phyloP scores from a whole-genome alignment of 23 red algal genomes.

The Gracilaria caudata region DNA sequence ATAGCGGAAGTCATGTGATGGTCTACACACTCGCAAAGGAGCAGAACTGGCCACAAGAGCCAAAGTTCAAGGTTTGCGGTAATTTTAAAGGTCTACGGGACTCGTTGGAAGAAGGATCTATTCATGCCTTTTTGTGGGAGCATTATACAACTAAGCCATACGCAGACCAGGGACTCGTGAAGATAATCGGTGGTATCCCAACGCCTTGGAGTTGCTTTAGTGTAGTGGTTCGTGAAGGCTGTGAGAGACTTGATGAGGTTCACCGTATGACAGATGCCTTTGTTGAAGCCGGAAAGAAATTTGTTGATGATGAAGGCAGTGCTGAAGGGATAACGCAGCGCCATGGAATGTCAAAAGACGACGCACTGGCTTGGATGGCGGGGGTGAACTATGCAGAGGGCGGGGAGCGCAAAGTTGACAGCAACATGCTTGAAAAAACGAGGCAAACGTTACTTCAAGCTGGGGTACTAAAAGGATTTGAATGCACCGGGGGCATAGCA shows the following conservation, averaged over 20 bases:
- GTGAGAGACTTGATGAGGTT: conserved; percentile 1
- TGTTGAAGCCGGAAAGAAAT: conserved; percentile 33
- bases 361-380: conserved; percentile 38
- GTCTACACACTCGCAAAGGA: conserved; percentile 54
- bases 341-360: conserved; percentile 21
- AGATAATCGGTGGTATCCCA: conserved; percentile 61
- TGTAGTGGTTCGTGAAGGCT: conserved; percentile 45
- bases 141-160: conserved; percentile 83
- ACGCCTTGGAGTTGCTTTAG: conserved; percentile 79
- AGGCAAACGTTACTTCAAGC: conserved; percentile 46
- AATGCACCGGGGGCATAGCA: neutral
- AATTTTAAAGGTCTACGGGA: conserved; percentile 68
- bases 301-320: conserved; percentile 22
- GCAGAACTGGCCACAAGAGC: conserved; percentile 30
- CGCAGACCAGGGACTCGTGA: conserved; percentile 46
- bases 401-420: conserved; percentile 8
- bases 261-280: conserved; percentile 21
- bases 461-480: conserved; percentile 42
- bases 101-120: conserved; percentile 34
- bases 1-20: conserved; percentile 76
- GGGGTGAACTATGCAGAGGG: conserved; percentile 47
- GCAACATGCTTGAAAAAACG: conserved; percentile 20
- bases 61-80: conserved; percentile 62
- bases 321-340: conserved; percentile 30
- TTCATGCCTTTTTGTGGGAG: conserved; percentile 84